Conservation (phyloP, 2,329 filamentous ascomycete genomes). For the Nigrospora osmanthi region DNA sequence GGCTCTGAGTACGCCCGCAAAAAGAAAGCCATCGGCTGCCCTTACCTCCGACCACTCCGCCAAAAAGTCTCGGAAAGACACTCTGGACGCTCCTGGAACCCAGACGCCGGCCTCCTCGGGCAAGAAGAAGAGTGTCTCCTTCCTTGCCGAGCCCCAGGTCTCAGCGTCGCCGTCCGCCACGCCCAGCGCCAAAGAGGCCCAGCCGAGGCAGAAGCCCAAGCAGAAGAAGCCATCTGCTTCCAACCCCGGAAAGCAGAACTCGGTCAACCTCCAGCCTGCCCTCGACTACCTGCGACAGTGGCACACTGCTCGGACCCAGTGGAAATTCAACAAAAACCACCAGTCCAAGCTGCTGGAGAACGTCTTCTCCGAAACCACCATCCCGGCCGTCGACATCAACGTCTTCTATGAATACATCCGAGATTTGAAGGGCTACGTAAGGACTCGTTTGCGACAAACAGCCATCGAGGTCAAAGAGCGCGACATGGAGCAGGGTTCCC, state of each 20-base stretch:
- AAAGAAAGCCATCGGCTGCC: slow-evolving; percentile 22
- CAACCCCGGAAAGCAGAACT: slow-evolving; percentile 19
- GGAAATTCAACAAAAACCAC: slow-evolving; percentile 97
- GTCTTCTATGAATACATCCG: slow-evolving; percentile 70
- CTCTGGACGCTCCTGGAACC: slow-evolving; percentile 12
- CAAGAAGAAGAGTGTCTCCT: slow-evolving; percentile 43
- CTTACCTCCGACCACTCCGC: slow-evolving; percentile 20
- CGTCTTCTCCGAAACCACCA: slow-evolving; percentile 60
- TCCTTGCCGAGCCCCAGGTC: slow-evolving; percentile 17
- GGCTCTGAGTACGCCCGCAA: slow-evolving; percentile 7
- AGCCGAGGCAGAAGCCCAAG: slow-evolving; percentile 18
- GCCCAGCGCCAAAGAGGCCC: slow-evolving; percentile 10
- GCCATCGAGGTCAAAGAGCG: slow-evolving; percentile 54
- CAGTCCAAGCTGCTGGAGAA: slow-evolving; percentile 82
- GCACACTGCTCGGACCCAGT: slow-evolving; percentile 59
- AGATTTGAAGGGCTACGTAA: slow-evolving; percentile 68
- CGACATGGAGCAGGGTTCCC: slow-evolving; percentile 41
- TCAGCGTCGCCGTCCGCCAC: slow-evolving; percentile 4
- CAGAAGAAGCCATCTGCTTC: slow-evolving; percentile 26
- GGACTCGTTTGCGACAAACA: slow-evolving; percentile 59
- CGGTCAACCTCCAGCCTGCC: slow-evolving; percentile 52
- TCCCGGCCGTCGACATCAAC: slow-evolving; percentile 63
- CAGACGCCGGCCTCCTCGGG: slow-evolving; percentile 24
- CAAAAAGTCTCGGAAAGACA: slow-evolving; percentile 22
- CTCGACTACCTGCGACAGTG: slow-evolving; percentile 73